Conservation (phyloP, 306 rosid species). For the Sechiopsis laciniata region DNA sequence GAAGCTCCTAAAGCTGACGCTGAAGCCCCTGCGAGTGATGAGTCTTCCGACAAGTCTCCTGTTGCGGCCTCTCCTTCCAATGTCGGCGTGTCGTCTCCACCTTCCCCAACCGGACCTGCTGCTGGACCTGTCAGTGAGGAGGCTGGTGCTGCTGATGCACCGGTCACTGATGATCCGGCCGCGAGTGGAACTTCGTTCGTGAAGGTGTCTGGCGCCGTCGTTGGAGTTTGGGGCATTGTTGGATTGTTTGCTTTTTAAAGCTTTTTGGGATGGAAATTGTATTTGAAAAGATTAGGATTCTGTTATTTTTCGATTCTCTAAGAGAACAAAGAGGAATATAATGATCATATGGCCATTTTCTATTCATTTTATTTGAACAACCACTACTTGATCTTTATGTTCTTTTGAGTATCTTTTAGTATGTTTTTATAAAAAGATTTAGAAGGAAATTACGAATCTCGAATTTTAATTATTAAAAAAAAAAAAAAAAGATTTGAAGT, state of each 20-base stretch:
- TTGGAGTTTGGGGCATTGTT: neutral
- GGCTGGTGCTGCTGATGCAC: neutral
- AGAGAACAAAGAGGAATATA: too few species aligned
- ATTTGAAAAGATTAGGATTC: neutral
- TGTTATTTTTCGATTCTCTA: neutral
- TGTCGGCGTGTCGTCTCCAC: constrained; percentile 39
- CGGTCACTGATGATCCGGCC: neutral
- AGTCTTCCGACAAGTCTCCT: neutral
- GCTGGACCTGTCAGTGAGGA: neutral
- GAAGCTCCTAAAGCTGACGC: too few species aligned
- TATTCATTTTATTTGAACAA: too few species aligned
- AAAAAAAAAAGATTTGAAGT: too few species aligned
- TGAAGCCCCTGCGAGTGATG: neutral
- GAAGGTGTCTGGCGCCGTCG: constrained; percentile 8
- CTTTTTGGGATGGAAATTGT: neutral
- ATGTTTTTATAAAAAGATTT: too few species aligned
- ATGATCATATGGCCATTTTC: too few species aligned
- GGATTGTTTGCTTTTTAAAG: constrained; percentile 31
- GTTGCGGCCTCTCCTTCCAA: neutral
- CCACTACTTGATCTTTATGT: too few species aligned
- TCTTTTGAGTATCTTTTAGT: too few species aligned
- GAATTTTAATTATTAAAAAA: too few species aligned
- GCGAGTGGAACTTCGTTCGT: neutral
- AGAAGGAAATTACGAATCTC: too few species aligned
- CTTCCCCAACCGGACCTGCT: constrained; percentile 37